Evolutionary conservation across 2,329 filamentous ascomycete species (phyloP).

Genomic region (Xylariaceae sp.): DNA sequence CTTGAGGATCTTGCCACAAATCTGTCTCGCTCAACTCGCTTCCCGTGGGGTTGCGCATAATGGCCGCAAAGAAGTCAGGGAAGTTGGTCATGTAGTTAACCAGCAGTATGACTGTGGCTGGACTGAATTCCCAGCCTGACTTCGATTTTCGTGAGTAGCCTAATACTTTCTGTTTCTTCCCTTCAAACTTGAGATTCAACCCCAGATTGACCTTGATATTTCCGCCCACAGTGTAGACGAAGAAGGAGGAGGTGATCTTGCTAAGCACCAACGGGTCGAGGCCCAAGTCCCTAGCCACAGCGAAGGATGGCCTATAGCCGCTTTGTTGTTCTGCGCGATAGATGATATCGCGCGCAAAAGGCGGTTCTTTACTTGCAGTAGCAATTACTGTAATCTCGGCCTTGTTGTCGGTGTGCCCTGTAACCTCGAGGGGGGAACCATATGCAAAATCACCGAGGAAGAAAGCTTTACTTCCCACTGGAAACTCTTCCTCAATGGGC

Average conservation of each 20-base stretch:
- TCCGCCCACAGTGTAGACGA: slow-evolving; percentile 70
- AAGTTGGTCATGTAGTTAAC: slow-evolving; percentile 88
- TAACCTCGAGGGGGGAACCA: slow-evolving; percentile 80
- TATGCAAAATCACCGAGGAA: slow-evolving; percentile 93
- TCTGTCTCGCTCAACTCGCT: slow-evolving; percentile 81
- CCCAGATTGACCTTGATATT: slow-evolving; percentile 77
- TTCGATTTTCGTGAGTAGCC: slow-evolving; percentile 86
- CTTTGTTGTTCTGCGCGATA: slow-evolving; percentile 61
- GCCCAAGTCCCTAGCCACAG: slow-evolving; percentile 75
- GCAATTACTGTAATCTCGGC: slow-evolving; percentile 73
- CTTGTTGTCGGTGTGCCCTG: slow-evolving; percentile 67
- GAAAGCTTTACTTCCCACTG: slow-evolving; percentile 74
- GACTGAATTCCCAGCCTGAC: slow-evolving; percentile 93
- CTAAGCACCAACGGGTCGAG: slow-evolving; percentile 84
- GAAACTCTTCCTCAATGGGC: slow-evolving; percentile 88
- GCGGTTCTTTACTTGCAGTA: slow-evolving; percentile 65
- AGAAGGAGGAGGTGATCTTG: slow-evolving; percentile 94
- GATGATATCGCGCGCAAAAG: slow-evolving; percentile 76
- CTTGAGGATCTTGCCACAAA: slow-evolving; percentile 69
- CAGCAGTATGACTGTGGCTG: slow-evolving; percentile 73
- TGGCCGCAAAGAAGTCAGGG: slow-evolving; percentile 88
- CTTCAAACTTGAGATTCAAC: slow-evolving; percentile 94
- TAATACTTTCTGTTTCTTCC: slow-evolving; percentile 88
- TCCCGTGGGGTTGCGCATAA: slow-evolving; percentile 77
- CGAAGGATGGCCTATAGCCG: slow-evolving; percentile 79